phyloP scores from a whole-genome alignment of 2,329 filamentous ascomycete genomes.

The Phaeophleospora eucalypticola region DNA sequence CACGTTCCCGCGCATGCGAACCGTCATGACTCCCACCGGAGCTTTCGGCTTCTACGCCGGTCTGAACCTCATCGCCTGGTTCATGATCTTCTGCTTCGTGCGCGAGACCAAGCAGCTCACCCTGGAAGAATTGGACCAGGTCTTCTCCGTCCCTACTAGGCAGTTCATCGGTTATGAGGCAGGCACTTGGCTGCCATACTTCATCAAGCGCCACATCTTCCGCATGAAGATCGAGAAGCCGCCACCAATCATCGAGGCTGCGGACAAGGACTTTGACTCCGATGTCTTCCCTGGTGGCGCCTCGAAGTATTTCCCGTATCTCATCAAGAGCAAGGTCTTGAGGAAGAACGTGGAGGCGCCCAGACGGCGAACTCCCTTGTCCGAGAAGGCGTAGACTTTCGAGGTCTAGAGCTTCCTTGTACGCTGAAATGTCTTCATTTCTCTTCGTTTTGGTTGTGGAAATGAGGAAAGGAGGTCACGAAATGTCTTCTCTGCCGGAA shows the following conservation, averaged over 20 bases:
- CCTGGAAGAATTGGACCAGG: conserved; percentile 48
- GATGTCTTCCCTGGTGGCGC: too few species aligned
- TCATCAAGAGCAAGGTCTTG: too few species aligned
- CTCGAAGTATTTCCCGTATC: too few species aligned
- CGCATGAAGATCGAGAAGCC: conserved; percentile 37
- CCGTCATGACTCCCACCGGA: conserved; percentile 49
- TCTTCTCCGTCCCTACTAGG: conserved; percentile 51
- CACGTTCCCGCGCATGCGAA: conserved; percentile 47
- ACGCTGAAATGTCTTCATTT: too few species aligned
- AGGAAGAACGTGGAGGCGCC: too few species aligned
- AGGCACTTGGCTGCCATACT: conserved; percentile 39
- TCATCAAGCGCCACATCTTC: conserved; percentile 40
- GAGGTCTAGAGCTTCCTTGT: too few species aligned
- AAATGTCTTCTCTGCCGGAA: too few species aligned
- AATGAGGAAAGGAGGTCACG: too few species aligned
- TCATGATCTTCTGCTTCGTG: conserved; percentile 46
- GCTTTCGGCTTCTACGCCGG: conserved; percentile 56
- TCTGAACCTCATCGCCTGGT: conserved; percentile 54
- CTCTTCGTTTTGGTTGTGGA: too few species aligned
- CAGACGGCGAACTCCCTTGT: too few species aligned
- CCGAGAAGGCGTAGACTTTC: too few species aligned
- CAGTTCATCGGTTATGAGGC: conserved; percentile 39
- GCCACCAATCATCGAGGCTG: conserved; percentile 37
- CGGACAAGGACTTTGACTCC: too few species aligned
- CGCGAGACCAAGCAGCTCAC: conserved; percentile 48